Base-by-base conservation (phyloP, 1,139 yeast species). In the Candida dubliniensis region DNA sequence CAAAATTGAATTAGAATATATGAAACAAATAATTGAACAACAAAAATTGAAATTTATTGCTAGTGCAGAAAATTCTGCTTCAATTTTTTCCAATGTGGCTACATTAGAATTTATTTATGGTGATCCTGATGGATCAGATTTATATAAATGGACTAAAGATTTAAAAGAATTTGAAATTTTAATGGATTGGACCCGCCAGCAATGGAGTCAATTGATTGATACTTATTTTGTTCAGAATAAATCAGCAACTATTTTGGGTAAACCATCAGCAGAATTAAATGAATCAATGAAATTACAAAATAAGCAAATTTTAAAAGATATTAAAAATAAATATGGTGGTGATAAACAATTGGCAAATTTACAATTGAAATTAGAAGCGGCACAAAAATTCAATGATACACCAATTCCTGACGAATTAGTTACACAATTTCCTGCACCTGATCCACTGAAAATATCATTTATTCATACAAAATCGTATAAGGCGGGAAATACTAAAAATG, bases 31-130 rank as follows among this genome's bases (percentile, higher is more conserved):
- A 26, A 67, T 90, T 14, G 79, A 77, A 42, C 88, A 85, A 49
- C 79, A 79, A 35, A 81, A 73, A 58, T 75, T 85, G 67, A 81
- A 82, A 56, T 80, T 77, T 53, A 69, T 87, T 32, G 76, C 82
- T 39, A 73, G 74, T 26, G 76, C 86, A 36, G 98, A 93, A 61
- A 81, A 79, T 49, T 77, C 80, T 31, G 77, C 93, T 4, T 74
- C 77, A 26, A 69, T 74, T 3, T 71, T 91, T 48, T 76, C 89
- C 1, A 79, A 79, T 42, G 72, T 82, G 46, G 89, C 93, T 7
- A 86, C 90, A 40, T 73, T 76, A 32, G 95, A 88, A 56, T 91
- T 89, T 59, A 62, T 90, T 11, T 95, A 93, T 57, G 96, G 96
- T 40, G 69, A 79, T 27, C 61, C 62, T 2, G 79, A 80, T 45